phyloP scores from a whole-genome alignment of 345 rosid genomes.

The Citropsis articulata region DNA sequence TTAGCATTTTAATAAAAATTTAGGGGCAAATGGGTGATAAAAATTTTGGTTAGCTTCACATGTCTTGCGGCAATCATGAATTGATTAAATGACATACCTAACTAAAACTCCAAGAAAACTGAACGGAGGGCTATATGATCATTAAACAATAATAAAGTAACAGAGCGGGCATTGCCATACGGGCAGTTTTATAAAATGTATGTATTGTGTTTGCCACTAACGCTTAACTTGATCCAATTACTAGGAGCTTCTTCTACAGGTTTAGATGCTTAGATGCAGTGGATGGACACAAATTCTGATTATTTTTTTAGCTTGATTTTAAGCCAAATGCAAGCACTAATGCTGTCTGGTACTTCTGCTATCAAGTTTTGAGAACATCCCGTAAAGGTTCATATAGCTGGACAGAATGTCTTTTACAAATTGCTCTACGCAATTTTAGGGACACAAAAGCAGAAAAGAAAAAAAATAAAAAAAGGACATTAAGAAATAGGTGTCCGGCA shows the following conservation, averaged over 20 bases:
- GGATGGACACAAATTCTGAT: neutral
- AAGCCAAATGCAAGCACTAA: neutral
- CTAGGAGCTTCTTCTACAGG: neutral
- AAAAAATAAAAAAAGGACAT: neutral
- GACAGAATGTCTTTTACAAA: conserved; percentile 21
- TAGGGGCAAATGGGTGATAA: conserved; percentile 1
- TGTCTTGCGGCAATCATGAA: conserved; percentile 7
- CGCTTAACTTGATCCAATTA: neutral
- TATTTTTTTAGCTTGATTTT: neutral
- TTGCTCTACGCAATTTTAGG: conserved; percentile 3
- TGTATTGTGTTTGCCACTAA: conserved; percentile 9
- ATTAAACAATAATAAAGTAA: no score
- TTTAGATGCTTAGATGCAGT: conserved; percentile 15
- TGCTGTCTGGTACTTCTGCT: neutral
- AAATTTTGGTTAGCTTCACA: conserved; percentile 24
- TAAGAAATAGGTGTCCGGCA: conserved; percentile 8
- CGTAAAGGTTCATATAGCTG: conserved; percentile 17
- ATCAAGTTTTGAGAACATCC: conserved; percentile 21
- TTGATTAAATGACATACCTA: neutral
- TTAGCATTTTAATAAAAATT: conserved; percentile 2
- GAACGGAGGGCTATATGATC: neutral
- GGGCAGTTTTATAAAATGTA: conserved; percentile 2
- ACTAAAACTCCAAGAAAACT: neutral
- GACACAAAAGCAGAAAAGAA: conserved; percentile 1
- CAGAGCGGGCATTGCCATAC: neutral